phyloP scores from a whole-genome alignment of 2,329 filamentous ascomycete genomes.

The Epichloe elymi region DNA sequence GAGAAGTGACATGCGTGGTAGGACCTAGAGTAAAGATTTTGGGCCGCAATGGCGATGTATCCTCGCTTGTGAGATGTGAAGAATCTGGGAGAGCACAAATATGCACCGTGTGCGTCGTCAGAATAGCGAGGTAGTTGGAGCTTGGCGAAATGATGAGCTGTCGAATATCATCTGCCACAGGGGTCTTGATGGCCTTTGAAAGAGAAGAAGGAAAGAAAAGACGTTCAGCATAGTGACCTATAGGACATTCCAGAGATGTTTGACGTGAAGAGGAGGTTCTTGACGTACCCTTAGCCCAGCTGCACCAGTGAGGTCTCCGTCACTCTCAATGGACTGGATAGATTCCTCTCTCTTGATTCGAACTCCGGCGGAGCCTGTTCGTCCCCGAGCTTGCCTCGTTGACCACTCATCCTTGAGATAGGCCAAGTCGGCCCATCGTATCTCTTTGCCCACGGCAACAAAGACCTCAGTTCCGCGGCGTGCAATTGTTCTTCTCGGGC shows the following conservation, averaged over 20 bases:
- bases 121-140: constrained; percentile 67
- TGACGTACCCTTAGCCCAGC: constrained; percentile 22
- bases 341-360: constrained; percentile 38
- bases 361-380: constrained; percentile 16
- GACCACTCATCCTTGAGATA: constrained; percentile 54
- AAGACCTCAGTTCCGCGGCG: constrained; percentile 79
- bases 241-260: not conserved
- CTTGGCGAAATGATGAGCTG: constrained; percentile 78
- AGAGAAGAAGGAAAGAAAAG: not conserved
- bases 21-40: constrained; percentile 88
- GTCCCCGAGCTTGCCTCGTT: constrained; percentile 16
- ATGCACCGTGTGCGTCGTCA: constrained; percentile 79
- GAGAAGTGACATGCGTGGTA: constrained; percentile 79
- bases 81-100: constrained; percentile 75
- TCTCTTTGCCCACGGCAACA: constrained; percentile 74
- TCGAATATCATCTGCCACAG: constrained; percentile 68
- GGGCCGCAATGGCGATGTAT: constrained; percentile 57
- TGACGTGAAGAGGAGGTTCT: not conserved
- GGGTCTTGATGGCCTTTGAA: constrained; percentile 54
- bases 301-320: constrained; percentile 15
- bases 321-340: constrained; percentile 21
- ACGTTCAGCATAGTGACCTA: constrained; percentile 1
- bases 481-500: constrained; percentile 57
- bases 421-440: constrained; percentile 79
- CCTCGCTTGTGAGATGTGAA: constrained; percentile 57